A percentile compares a stretch with the other conserved stretches of the same genome.
Evolutionary conservation across 306 rosid genomes (phyloP).

Genomic region (Biancaea sappan): DNA sequence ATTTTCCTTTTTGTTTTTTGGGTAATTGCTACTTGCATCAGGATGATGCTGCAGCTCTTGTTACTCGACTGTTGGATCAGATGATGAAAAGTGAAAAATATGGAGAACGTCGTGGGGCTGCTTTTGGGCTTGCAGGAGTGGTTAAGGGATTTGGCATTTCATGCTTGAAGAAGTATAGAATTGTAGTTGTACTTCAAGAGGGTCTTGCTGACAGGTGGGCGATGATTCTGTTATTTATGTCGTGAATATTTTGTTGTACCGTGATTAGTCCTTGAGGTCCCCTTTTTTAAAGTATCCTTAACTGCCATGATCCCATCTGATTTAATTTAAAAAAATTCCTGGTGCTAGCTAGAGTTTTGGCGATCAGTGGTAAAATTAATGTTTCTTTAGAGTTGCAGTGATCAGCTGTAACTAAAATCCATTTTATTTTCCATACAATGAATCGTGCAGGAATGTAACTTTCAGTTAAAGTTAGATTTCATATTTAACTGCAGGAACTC

Average conservation of each 20-base stretch:
- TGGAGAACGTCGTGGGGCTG: slow-evolving; percentile 99
- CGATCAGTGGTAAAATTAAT: not conserved
- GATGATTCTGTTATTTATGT: slow-evolving; percentile 5
- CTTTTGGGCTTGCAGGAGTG: slow-evolving; percentile 96
- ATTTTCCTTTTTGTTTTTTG: slow-evolving; percentile 25
- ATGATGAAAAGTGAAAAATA: slow-evolving; percentile 89
- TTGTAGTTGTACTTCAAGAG: slow-evolving; percentile 72
- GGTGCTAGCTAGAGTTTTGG: not conserved
- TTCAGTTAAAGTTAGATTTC: slow-evolving; percentile 1
- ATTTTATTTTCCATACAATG: not conserved
- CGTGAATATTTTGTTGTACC: not conserved
- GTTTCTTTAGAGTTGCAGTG: not conserved
- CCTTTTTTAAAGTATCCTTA: not conserved
- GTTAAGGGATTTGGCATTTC: slow-evolving; percentile 92
- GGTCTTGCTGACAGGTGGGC: slow-evolving; percentile 81
- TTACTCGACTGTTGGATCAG: slow-evolving; percentile 77
- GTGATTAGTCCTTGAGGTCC: not conserved
- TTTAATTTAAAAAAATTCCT: not conserved
- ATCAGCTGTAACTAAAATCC: no score
- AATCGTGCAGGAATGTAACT: not conserved
- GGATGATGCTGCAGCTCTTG: slow-evolving; percentile 86
- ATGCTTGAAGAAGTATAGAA: slow-evolving; percentile 75
- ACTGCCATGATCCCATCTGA: not conserved
- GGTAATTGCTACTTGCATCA: slow-evolving; percentile 39
- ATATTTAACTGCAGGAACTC: slow-evolving; percentile 69